Conservation (phyloP, 306 rosid genomes). For the Cercis canadensis region DNA sequence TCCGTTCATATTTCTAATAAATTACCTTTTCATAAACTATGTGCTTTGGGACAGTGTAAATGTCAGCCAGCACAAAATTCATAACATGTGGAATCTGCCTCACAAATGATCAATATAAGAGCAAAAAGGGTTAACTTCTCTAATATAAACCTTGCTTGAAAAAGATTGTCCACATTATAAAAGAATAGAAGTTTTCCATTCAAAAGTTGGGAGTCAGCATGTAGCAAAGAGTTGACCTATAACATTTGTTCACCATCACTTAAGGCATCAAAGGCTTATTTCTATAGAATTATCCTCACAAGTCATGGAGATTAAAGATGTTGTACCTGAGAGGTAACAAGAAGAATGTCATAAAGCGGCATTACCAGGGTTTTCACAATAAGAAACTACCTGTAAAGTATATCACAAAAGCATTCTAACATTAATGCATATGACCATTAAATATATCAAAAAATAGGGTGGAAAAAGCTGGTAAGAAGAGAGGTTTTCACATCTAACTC, state of each 20-base stretch:
- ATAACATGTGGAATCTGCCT: constrained; percentile 70
- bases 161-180: too few relatives aligned
- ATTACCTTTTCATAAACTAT: constrained; percentile 66
- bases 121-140: constrained; percentile 5
- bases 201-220: too few relatives aligned
- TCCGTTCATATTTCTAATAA: background rate
- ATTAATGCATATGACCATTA: background rate
- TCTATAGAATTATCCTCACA: background rate
- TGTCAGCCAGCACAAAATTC: constrained; percentile 89
- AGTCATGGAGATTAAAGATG: constrained; percentile 25
- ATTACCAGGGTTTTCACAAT: constrained; percentile 52
- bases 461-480: too few relatives aligned
- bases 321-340: constrained; percentile 81
- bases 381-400: constrained; percentile 65
- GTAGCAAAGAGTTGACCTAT: too few relatives aligned
- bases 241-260: background rate
- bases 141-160: constrained; percentile 28
- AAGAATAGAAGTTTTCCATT: too few relatives aligned
- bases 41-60: constrained; percentile 92
- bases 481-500: too few relatives aligned
- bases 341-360: constrained; percentile 75
- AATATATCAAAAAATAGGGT: constrained; percentile 21
- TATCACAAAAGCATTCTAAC: constrained; percentile 19
- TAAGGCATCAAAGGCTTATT: background rate
- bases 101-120: constrained; percentile 34